Evolutionary conservation across 768 basidiomycete genomes (phyloP), one percentile per base, ranked within the genome.

Genomic region (Calocybe gangraenosa): DNA sequence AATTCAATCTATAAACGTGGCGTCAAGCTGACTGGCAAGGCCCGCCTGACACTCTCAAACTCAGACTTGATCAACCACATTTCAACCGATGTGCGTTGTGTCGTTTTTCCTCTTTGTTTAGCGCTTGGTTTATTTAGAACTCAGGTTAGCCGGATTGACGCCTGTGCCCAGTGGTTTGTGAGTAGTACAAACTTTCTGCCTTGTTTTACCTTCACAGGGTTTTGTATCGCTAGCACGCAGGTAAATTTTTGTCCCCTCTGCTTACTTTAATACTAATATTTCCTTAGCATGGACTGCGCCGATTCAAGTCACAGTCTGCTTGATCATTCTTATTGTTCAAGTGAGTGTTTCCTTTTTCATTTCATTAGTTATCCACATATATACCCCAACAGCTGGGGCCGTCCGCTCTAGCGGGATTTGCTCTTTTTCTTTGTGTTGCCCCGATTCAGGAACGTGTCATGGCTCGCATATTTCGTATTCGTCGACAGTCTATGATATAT

Each of bases 81-180:
- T 39, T 76, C 75, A 8, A 82, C 82, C 10, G 85, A 88, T 66
- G 80, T 85, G 49, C 60, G 75, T 61, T n/a, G n/a, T n/a, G n/a
- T n/a, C n/a, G 7, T 10, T 7, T 49, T 25, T 19, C 23, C 17
- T 30, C 21, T 21, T 11, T 15, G 14, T 22, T 40, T 39, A 18
- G 7, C 42, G 7, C 28, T 40, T 52, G 19, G 40, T 25, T 34
- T n/a, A n/a, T 23, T 42, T 11, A 11, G 25, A 44, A 15, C 7
- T 10, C 52, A 77, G 75, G 68, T 79, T 32, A 78, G 76, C 57
- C 68, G 79, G 34, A 66, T 82, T 36, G 79, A 82, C 52, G 67
- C 72, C 7, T 76, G 78, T 54, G 78, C 82, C 1, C 84, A 85
- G 62, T 87, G 82, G 82, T 84, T 84, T 70, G 78, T 79, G 55